Percentiles rank a stretch among this genome's conserved stretches.
These are phyloP conservation scores for Symbiotaphrina buchneri DNA, from an alignment of 495 filamentous ascomycete genomes.

Conservation along the genomic window DNA sequence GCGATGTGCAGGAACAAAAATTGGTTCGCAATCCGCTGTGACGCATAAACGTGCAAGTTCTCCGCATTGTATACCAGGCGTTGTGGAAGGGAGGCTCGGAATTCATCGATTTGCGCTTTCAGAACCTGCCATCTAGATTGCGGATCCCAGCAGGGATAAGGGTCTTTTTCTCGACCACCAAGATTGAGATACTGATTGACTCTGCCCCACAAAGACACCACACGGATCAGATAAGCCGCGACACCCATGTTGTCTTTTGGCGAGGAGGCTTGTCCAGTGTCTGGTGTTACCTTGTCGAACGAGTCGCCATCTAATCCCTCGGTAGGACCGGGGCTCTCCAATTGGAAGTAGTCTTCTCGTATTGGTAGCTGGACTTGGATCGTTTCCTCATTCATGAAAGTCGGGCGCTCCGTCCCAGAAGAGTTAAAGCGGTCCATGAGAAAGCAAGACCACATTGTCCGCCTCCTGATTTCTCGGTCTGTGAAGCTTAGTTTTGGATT, in stretches of 20 bases:
- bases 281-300: conserved; percentile 25
- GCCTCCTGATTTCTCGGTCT: conserved; percentile 74
- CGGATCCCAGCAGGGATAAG: conserved; percentile 56
- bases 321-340: conserved; percentile 76
- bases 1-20: conserved; percentile 88
- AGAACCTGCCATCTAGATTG: conserved; percentile 54
- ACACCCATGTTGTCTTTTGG: conserved; percentile 81
- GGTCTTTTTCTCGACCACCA: conserved; percentile 66
- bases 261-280: conserved; percentile 38
- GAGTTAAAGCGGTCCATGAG: conserved; percentile 96
- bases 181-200: conserved; percentile 81
- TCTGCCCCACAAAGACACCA: conserved; percentile 72
- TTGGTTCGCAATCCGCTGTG: conserved; percentile 69
- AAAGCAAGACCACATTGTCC: conserved; percentile 97
- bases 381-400: conserved; percentile 74
- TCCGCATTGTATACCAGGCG: conserved; percentile 50
- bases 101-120: conserved; percentile 45
- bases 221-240: conserved; percentile 72
- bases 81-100: conserved; percentile 44
- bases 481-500: conserved; percentile 60
- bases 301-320: conserved; percentile 63
- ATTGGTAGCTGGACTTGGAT: conserved; percentile 81
- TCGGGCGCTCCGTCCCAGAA: conserved; percentile 80
- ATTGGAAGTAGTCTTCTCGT: conserved; percentile 71
- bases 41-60: conserved; percentile 67